phyloP scores from a whole-genome alignment of 139 green algal genomes.

The Chlorella sp. region DNA sequence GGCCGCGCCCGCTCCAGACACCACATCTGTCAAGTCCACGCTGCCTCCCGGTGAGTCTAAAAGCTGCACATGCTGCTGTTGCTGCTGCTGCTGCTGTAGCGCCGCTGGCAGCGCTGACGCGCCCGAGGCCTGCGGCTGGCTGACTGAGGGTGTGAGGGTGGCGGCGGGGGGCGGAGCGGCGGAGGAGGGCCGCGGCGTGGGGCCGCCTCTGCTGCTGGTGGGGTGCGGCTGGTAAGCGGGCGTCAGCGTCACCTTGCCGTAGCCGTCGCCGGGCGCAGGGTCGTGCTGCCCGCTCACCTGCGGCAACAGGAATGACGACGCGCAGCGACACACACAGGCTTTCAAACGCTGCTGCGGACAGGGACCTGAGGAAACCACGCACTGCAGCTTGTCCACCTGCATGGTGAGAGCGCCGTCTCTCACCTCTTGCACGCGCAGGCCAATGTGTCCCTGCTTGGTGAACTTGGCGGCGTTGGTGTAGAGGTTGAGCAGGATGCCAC shows the following conservation, averaged over 20 bases:
- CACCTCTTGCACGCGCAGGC: conserved; percentile 42
- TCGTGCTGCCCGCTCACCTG: conserved; percentile 9
- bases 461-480: conserved; percentile 85
- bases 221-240: conserved; percentile 8
- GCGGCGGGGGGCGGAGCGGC: no score
- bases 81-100: conserved; percentile 9
- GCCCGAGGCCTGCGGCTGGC: no score
- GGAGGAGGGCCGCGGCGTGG: no score
- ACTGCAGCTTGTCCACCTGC: no score
- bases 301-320: no score
- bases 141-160: no score
- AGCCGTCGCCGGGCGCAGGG: conserved; percentile 10
- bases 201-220: not conserved
- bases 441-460: conserved; percentile 63
- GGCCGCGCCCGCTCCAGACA: no score
- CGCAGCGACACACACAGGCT: no score
- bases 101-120: not conserved
- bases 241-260: conserved; percentile 19
- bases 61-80: not conserved
- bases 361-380: not conserved
- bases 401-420: no score
- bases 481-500: conserved; percentile 81
- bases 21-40: no score
- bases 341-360: not conserved
- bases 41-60: not conserved